A percentile compares a stretch with the other conserved stretches of the same genome.
These are phyloP conservation scores for Barnettozyma pratensis DNA, from an alignment of 805 yeast species.

Conservation along the genomic window DNA sequence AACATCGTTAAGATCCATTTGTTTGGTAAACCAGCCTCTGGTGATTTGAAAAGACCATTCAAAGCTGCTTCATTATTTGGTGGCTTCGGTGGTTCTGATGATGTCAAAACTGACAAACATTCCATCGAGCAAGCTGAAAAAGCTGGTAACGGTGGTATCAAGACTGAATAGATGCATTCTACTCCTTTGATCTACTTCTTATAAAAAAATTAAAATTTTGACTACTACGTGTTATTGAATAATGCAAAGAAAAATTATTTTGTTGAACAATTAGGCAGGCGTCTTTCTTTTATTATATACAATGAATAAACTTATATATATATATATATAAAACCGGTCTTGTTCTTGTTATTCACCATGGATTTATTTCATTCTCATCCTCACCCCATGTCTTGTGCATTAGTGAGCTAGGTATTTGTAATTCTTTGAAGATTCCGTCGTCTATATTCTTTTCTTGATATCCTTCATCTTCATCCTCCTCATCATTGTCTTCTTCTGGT, in stretches of 20 bases:
- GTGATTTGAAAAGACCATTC: slow-evolving; percentile 96
- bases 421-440: slow-evolving; percentile 43
- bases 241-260: too few species aligned
- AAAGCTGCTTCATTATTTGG: slow-evolving; percentile 80
- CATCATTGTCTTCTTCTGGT: slow-evolving; percentile 12
- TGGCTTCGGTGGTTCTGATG: slow-evolving; percentile 38
- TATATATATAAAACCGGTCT: too few species aligned
- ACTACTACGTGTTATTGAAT: too few species aligned
- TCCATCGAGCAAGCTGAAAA: slow-evolving; percentile 79
- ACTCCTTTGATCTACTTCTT: too few species aligned
- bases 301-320: too few species aligned
- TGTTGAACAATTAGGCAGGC: too few species aligned
- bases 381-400: slow-evolving; percentile 53
- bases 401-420: slow-evolving; percentile 43
- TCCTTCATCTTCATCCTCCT: slow-evolving; percentile 10
- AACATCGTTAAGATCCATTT: slow-evolving; percentile 89
- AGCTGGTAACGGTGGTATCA: slow-evolving; percentile 83
- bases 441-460: slow-evolving; percentile 28
- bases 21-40: slow-evolving; percentile 74
- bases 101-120: slow-evolving; percentile 78
- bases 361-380: slow-evolving; percentile 48
- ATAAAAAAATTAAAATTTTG: too few species aligned
- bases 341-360: slow-evolving; percentile 42
- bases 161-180: slow-evolving; percentile 27
- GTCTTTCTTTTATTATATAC: not conserved